phyloP scores from a whole-genome alignment of 1,284 basidiomycete genomes.

The Meira nashicola region DNA sequence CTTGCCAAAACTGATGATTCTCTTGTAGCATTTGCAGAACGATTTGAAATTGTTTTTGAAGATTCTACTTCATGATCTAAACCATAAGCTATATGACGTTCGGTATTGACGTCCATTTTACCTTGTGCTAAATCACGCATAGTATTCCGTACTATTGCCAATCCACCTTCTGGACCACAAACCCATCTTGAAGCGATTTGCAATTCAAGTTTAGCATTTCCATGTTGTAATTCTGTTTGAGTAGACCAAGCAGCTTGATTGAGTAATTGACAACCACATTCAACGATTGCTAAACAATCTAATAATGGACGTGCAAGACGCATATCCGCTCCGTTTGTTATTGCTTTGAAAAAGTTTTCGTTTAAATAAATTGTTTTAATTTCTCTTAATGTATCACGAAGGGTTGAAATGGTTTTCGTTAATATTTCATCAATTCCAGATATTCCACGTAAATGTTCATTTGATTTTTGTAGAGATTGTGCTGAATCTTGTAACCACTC shows the following conservation, averaged over 20 bases:
- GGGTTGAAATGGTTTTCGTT: background rate
- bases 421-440: background rate
- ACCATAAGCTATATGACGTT: too few relatives aligned
- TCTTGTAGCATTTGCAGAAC: too few relatives aligned
- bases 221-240: too few relatives aligned
- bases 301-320: slow-evolving; percentile 24
- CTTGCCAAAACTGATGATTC: too few relatives aligned
- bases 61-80: too few relatives aligned
- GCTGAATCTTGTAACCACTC: slow-evolving; percentile 54
- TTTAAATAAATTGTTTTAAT: background rate
- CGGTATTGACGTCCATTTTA: too few relatives aligned
- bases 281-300: slow-evolving; percentile 26
- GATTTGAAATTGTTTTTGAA: too few relatives aligned
- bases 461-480: slow-evolving; percentile 9
- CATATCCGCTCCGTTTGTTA: slow-evolving; percentile 13
- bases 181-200: too few relatives aligned
- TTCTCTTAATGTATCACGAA: background rate
- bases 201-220: too few relatives aligned
- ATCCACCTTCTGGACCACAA: too few relatives aligned
- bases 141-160: too few relatives aligned
- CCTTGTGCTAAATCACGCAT: too few relatives aligned
- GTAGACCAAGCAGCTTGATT: slow-evolving; percentile 24
- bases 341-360: background rate
- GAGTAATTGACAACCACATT: slow-evolving; percentile 22
- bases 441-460: background rate